Percentiles rank a stretch among this genome's conserved stretches.
Conservation (phyloP, 2,329 filamentous ascomycete species). For the Beauveria pseudobassiana region DNA sequence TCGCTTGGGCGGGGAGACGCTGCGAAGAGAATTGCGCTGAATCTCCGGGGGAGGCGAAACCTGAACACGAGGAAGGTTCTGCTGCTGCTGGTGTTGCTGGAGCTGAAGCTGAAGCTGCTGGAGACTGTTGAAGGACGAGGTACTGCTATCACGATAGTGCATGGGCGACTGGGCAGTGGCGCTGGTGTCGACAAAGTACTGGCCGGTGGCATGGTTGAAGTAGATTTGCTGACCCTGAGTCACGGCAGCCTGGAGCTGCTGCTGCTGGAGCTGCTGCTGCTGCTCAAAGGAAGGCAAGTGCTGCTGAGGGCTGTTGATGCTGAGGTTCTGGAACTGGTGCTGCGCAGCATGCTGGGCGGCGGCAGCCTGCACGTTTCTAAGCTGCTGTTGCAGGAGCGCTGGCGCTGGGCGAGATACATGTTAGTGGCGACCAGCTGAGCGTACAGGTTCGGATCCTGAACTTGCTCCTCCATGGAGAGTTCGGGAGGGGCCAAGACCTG, state of each 20-base stretch:
- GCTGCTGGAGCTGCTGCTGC: conserved; percentile 30
- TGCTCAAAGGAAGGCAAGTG: conserved; percentile 26
- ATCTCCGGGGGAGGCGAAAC: conserved; percentile 71
- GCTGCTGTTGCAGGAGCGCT: conserved; percentile 88
- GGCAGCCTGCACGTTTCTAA: conserved; percentile 74
- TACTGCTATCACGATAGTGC: conserved; percentile 37
- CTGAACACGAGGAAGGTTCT: conserved; percentile 64
- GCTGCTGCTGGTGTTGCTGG: conserved; percentile 17
- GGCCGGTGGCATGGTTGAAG: conserved; percentile 79
- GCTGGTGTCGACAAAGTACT: conserved; percentile 71
- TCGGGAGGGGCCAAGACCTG: conserved; percentile 81
- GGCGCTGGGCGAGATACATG: conserved; percentile 85
- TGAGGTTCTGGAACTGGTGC: conserved; percentile 74
- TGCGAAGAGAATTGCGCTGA: conserved; percentile 46
- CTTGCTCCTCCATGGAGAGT: conserved; percentile 63
- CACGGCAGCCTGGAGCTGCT: conserved; percentile 29
- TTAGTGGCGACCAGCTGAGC: conserved; percentile 88
- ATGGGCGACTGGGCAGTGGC: conserved; percentile 34
- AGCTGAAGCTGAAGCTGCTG: conserved; percentile 17
- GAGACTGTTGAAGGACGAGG: conserved; percentile 25
- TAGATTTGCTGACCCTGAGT: conserved; percentile 65
- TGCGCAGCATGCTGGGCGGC: conserved; percentile 30
- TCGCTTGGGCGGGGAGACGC: conserved; percentile 58
- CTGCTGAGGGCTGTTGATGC: conserved; percentile 46
- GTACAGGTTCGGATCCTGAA: conserved; percentile 74